Evolutionary conservation across 345 rosid genomes (phyloP).

Genomic region (Corchorus capsularis): DNA sequence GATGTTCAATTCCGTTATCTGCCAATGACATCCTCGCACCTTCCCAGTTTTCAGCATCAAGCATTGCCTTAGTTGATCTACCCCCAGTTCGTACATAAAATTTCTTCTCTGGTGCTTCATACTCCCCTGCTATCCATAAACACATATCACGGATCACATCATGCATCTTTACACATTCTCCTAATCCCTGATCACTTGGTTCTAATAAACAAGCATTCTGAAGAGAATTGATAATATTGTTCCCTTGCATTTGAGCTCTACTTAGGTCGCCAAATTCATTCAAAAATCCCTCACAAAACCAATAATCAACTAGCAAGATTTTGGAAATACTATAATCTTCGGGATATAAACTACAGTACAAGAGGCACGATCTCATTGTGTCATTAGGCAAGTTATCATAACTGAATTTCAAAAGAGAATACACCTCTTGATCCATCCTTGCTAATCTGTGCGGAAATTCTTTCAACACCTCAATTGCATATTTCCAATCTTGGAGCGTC

Average conservation of each 20-base stretch:
- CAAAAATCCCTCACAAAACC: constrained; percentile 19
- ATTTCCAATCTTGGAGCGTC: constrained; percentile 11
- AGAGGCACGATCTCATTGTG: not conserved
- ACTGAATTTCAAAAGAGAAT: constrained; percentile 8
- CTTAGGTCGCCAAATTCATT: too few species aligned
- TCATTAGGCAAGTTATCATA: constrained; percentile 7
- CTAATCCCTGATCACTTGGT: too few species aligned
- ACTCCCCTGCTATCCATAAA: constrained; percentile 22
- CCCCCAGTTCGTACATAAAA: not conserved
- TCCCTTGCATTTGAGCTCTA: too few species aligned
- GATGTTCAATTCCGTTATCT: not conserved
- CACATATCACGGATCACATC: constrained; percentile 23
- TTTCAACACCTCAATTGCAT: constrained; percentile 4
- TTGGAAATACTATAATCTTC: not conserved
- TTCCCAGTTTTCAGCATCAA: not conserved
- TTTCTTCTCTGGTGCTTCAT: not conserved
- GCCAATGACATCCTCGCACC: constrained; percentile 12
- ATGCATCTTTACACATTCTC: constrained; percentile 4
- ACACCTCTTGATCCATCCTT: not conserved
- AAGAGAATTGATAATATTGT: not conserved
- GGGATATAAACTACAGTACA: constrained; percentile 13
- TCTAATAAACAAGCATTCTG: not conserved
- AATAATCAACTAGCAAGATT: not conserved
- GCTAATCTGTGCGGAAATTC: not conserved
- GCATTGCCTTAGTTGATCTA: not conserved